phyloP scores from a whole-genome alignment of 2,329 filamentous ascomycete species.

The Ceratocystis colombiana region DNA sequence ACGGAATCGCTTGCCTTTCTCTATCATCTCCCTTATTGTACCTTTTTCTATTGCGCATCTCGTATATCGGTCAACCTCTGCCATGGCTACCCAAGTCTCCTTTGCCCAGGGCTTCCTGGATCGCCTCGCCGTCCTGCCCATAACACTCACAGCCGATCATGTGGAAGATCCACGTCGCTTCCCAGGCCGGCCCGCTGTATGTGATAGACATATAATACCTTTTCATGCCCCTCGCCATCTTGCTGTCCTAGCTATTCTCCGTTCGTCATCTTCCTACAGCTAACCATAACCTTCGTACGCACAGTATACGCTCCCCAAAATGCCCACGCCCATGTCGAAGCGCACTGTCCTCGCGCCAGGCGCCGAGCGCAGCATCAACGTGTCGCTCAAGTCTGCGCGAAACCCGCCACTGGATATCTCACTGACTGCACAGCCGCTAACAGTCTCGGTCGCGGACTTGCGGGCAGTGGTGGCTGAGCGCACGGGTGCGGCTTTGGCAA shows the following conservation, averaged over 20 bases:
- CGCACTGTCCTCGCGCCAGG: constrained; percentile 41
- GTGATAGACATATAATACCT: constrained; percentile 21
- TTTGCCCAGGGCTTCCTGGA: constrained; percentile 80
- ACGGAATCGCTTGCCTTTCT: neutral
- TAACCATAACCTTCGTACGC: neutral
- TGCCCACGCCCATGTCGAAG: constrained; percentile 48
- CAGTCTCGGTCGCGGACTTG: constrained; percentile 67
- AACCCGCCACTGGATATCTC: constrained; percentile 60
- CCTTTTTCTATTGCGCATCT: neutral
- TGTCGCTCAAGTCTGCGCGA: constrained; percentile 65
- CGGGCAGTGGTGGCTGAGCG: constrained; percentile 58
- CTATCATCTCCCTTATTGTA: neutral
- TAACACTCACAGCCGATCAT: constrained; percentile 81
- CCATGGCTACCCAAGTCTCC: constrained; percentile 52
- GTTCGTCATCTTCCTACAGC: constrained; percentile 6
- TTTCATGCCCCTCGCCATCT: neutral
- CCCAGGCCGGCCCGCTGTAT: constrained; percentile 64
- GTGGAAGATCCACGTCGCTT: constrained; percentile 75
- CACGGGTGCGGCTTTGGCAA: constrained; percentile 56
- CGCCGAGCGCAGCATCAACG: constrained; percentile 44
- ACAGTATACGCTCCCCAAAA: constrained; percentile 63
- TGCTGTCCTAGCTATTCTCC: neutral
- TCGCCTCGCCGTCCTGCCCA: constrained; percentile 64
- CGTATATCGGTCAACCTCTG: neutral
- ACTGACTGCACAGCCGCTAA: constrained; percentile 51